Base-by-base conservation (phyloP, 2,329 filamentous ascomycete species). In the Cladobotryum mycophilum region DNA sequence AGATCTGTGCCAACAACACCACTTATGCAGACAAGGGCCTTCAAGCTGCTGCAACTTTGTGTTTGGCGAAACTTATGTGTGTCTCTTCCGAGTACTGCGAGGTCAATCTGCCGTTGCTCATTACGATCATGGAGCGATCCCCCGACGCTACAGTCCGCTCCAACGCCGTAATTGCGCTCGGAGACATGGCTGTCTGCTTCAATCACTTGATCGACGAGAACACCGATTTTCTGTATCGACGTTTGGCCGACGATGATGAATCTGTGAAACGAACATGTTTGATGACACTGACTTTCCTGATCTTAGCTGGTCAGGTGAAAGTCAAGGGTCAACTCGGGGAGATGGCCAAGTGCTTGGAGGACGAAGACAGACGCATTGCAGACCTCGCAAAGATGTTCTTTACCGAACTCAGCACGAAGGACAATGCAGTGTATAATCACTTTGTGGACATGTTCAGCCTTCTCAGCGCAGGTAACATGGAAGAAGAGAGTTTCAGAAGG, bases 171-270 rank as follows among this genome's bases (percentile, higher is more conserved):
- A 95, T 99, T 60, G 92, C 93, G 0, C 82, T 99, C 0, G 93
- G 93, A 37, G 93, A 99, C 65, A 99, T 99, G 93, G 95, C 95
- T 0, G 93, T 99, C 18, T 96, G 91, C 78, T 99, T 99, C 79
- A 99, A 99, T 65, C 93, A 99, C 64, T 81, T 99, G 45, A 96
- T 99, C 60, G 95, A 99, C 64, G 95, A 99, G 71, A 97, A 99
- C 69, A 99, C 93, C 0, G 93, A 99, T 66, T 99, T 97, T 74
- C 71, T 99, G 40, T 99, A 99, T 70, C 85, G 93, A 17, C 84
- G 95, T 15, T 79, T 99, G 7, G 95, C 93, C 14, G 95, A 99
- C 63, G 75, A 81, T 14, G 91, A 96, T 60, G 81, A 83, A 18
- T 92, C 87, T 3, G 93, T 99, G 55, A 99, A 97, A 76, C 84